Evolutionary conservation across 1,139 yeast species (phyloP).

Genomic region (Saccharomyces hybrid): DNA sequence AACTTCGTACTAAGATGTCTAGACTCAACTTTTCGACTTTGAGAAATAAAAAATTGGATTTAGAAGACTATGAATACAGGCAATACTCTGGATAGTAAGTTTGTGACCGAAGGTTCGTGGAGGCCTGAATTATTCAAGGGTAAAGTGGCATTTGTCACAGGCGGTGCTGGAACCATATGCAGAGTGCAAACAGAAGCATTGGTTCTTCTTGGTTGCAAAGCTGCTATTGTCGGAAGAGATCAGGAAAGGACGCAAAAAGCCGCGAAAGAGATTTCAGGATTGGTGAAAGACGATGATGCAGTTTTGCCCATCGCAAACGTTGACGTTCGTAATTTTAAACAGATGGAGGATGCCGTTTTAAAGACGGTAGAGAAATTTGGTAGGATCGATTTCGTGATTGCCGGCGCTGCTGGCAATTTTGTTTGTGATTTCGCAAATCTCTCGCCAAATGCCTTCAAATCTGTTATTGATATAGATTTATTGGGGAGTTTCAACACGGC

Average conservation of each 20-base stretch:
- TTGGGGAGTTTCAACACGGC: constrained; percentile 82
- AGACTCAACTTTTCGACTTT: not conserved
- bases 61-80: constrained; percentile 15
- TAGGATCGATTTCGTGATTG: constrained; percentile 69
- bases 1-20: not conserved
- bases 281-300: constrained; percentile 50
- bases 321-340: constrained; percentile 66
- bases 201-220: constrained; percentile 75
- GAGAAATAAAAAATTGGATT: not conserved
- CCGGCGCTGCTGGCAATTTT: constrained; percentile 95
- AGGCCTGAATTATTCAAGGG: constrained; percentile 64
- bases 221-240: constrained; percentile 77
- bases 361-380: constrained; percentile 56
- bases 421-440: constrained; percentile 69
- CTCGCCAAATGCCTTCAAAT: constrained; percentile 76
- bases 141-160: constrained; percentile 84
- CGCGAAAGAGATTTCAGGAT: constrained; percentile 52
- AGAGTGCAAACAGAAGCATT: constrained; percentile 79
- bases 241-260: constrained; percentile 53
- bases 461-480: constrained; percentile 77
- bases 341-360: constrained; percentile 54
- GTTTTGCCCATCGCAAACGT: constrained; percentile 62
- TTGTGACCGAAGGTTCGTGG: constrained; percentile 30
- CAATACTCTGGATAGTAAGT: constrained; percentile 24
- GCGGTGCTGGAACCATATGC: constrained; percentile 93